Base-by-base conservation (phyloP, 148 eudicot genomes). In the Fagopyrum homotropicum region DNA sequence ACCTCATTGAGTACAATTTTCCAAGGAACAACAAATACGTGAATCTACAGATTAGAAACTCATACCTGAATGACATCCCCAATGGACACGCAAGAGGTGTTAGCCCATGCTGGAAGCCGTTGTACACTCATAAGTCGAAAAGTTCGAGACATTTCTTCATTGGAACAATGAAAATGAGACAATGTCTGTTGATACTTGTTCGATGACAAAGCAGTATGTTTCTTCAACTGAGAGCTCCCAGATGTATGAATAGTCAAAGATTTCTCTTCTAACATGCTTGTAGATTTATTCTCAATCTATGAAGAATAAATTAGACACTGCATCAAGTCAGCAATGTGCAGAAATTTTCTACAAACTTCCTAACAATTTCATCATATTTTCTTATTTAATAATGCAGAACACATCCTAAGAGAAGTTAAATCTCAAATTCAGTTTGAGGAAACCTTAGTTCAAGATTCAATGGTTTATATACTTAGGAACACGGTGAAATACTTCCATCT, bases 101-200 rank as follows among this genome's bases (percentile, higher is more conserved):
- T 92, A 40, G 96, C 89, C 97, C 96, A 90, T 60, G 81, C 71
- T 15, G 96, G 97, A 69, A 94, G 89, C 76, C 88, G 93, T 84
- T 78, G 79, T 69, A 90, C 98, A 79, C 81, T 81, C 88, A 94
- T 69, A 70, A 94, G 92, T 45, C 92, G 90, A 77, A 94, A 94
- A 57, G 92, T 89, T 57, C 40, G 81, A 66, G 96, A 85, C 61
- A 89, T 9, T 51, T 83, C 81, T 54, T 89, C 85, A 51, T 79
- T 80, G 5, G 90, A 55, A 72, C 88, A 56, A 51, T 82, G 83
- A 74, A 94, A 90, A 30, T 74, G 79, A n/a, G 88, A 81, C 68
- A 92, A 79, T 35, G 87, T 87, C 84, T 92, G 96, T 45, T 80
- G 76, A 50, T 40, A 72, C 46, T 73, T 77, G 70, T 77, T 60